Percentiles rank a stretch among this genome's conserved stretches.
Evolutionary conservation across 1,139 yeast genomes (phyloP).

Genomic region (Zygoascus meyerae): DNA sequence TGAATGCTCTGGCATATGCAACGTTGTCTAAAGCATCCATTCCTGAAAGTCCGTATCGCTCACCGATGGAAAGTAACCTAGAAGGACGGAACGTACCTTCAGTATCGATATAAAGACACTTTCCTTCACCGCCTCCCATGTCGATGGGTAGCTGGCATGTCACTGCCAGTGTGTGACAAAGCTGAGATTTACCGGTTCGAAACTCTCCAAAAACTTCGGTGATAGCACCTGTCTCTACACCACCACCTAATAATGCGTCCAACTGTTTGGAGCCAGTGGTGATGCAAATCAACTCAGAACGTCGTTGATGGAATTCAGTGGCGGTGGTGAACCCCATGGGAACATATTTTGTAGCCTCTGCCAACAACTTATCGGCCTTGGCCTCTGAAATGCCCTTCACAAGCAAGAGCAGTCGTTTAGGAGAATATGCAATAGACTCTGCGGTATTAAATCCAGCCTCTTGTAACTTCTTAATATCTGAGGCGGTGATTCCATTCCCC

Average conservation of each 20-base stretch:
- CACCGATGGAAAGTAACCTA: constrained; percentile 82
- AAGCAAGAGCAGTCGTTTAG: constrained; percentile 66
- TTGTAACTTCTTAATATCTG: constrained; percentile 73
- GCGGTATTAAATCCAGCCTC: constrained; percentile 87
- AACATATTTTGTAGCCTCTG: constrained; percentile 79
- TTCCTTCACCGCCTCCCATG: constrained; percentile 99
- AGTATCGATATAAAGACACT: constrained; percentile 91
- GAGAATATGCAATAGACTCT: constrained; percentile 77
- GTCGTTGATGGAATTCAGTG: constrained; percentile 82
- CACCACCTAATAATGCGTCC: constrained; percentile 93
- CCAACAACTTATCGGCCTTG: constrained; percentile 79
- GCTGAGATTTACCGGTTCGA: constrained; percentile 94
- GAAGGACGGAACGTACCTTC: constrained; percentile 96
- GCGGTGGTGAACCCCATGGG: constrained; percentile 99
- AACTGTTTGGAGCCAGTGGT: constrained; percentile 94
- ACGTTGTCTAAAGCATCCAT: constrained; percentile 93
- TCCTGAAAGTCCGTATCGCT: constrained; percentile 88
- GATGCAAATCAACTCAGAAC: constrained; percentile 84
- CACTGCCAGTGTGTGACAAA: constrained; percentile 94
- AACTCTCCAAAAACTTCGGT: constrained; percentile 97
- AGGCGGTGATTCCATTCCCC: constrained; percentile 80
- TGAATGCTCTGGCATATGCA: constrained; percentile 95
- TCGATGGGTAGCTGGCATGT: constrained; percentile 96
- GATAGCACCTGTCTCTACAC: constrained; percentile 94
- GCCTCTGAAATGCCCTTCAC: constrained; percentile 95